Evolutionary conservation across 225 moss, liverwort and hornwort genomes (phyloP).

Genomic region (Physcomitrellopsis africana): DNA sequence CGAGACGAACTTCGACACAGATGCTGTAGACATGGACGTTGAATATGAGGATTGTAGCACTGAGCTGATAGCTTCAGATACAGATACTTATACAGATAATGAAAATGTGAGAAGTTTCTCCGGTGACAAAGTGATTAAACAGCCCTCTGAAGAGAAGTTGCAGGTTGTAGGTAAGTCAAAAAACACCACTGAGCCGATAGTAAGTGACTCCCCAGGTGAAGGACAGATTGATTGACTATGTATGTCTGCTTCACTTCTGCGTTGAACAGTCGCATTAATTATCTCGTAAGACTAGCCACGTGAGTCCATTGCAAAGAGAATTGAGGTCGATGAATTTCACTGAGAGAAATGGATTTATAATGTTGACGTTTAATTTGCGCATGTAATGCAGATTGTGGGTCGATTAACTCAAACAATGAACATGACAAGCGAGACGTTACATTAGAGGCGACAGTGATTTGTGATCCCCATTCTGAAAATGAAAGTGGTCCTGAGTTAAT

Average conservation of each 20-base stretch:
- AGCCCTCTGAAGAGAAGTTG: slow-evolving; percentile 10
- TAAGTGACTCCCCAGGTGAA: background rate
- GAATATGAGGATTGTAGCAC: slow-evolving; percentile 40
- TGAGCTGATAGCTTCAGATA: slow-evolving; percentile 25
- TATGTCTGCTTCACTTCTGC: background rate
- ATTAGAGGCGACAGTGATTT: background rate
- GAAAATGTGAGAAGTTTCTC: slow-evolving; percentile 18
- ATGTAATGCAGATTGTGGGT: slow-evolving; percentile 20
- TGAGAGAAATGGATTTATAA: background rate
- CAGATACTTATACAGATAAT: background rate
- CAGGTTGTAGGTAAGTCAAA: background rate
- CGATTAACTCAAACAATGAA: slow-evolving; percentile 13
- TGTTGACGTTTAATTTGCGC: background rate
- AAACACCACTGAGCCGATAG: slow-evolving; percentile 9
- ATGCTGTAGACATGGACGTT: slow-evolving; percentile 40
- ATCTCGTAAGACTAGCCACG: background rate
- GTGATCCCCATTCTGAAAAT: background rate
- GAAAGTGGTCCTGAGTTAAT: background rate
- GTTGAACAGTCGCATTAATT: background rate
- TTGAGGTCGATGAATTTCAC: background rate
- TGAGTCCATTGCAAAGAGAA: background rate
- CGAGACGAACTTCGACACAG: slow-evolving; percentile 9
- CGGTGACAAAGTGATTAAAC: slow-evolving; percentile 16
- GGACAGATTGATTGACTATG: background rate
- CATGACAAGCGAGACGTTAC: slow-evolving; percentile 21